phyloP scores from a whole-genome alignment of 306 rosid genomes.

The Vigna unguiculata region DNA sequence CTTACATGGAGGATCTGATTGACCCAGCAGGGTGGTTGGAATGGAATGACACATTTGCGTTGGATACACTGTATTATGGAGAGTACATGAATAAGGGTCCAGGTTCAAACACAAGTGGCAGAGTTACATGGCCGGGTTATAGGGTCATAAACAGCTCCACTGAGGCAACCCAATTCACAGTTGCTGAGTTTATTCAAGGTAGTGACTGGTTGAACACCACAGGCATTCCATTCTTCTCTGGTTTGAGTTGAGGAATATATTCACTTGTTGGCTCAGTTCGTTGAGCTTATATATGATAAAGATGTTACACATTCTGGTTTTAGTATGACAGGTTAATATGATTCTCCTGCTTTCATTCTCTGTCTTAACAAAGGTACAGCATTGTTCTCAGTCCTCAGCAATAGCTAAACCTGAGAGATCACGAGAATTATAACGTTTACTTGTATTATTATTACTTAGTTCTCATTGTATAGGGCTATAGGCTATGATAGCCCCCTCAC shows the following conservation, averaged over 20 bases:
- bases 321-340: too few species aligned
- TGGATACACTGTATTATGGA: conserved; percentile 74
- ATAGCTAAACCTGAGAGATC: not conserved
- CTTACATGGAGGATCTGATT: conserved; percentile 62
- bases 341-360: too few species aligned
- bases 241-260: conserved; percentile 30
- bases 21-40: conserved; percentile 86
- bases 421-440: not conserved
- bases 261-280: not conserved
- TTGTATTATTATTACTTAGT: not conserved
- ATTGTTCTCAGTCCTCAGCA: not conserved
- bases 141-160: conserved; percentile 61
- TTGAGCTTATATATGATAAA: too few species aligned
- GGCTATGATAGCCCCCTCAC: not conserved
- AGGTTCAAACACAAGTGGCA: conserved; percentile 65
- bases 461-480: not conserved
- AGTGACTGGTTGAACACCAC: conserved; percentile 70
- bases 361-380: not conserved
- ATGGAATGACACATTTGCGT: conserved; percentile 78
- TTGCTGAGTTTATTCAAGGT: conserved; percentile 63
- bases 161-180: conserved; percentile 72
- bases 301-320: too few species aligned
- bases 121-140: conserved; percentile 81
- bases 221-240: conserved; percentile 53
- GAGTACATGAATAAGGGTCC: conserved; percentile 77